Percentiles rank a stretch among this genome's conserved stretches.
These are phyloP conservation scores for Choanephora cucurbitarum DNA, from an alignment of 371 early-diverging fungal genomes.

Conservation along the genomic window DNA sequence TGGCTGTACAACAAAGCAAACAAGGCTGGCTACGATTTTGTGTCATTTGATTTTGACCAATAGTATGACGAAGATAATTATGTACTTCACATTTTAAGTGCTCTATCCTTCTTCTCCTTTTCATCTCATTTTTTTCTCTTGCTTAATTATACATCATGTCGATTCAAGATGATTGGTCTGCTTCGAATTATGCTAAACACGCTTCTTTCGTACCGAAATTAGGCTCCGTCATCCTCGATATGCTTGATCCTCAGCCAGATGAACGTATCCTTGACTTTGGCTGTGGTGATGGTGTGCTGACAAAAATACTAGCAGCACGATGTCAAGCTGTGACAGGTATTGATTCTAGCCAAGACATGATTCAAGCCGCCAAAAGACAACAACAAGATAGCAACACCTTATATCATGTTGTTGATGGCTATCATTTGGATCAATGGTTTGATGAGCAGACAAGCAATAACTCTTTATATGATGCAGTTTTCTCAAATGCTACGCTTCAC, in stretches of 20 bases:
- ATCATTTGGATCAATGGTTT: conserved; percentile 50
- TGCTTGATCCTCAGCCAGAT: conserved; percentile 48
- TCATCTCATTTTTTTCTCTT: too few species aligned
- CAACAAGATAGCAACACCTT: conserved; percentile 27
- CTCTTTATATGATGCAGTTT: conserved; percentile 58
- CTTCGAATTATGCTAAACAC: conserved; percentile 50
- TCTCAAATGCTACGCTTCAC: conserved; percentile 70
- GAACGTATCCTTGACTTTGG: conserved; percentile 72
- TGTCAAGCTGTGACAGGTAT: conserved; percentile 60
- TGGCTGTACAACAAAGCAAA: too few species aligned
- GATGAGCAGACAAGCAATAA: conserved; percentile 19
- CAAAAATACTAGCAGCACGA: conserved; percentile 44
- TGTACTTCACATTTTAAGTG: too few species aligned
- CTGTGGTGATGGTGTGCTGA: conserved; percentile 72
- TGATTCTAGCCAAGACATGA: conserved; percentile 67
- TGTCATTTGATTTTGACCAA: too few species aligned
- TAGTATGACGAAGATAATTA: too few species aligned
- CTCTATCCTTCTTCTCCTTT: too few species aligned
- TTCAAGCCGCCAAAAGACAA: conserved; percentile 43
- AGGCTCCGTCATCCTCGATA: conserved; percentile 49
- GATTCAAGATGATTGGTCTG: conserved; percentile 49
- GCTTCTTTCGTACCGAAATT: conserved; percentile 65
- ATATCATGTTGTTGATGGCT: conserved; percentile 57
- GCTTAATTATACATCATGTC: neutral
- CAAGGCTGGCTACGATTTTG: too few species aligned